Evolutionary conservation across 257 asterid genomes (phyloP).

Genomic region (Orobanche coerulescens): DNA sequence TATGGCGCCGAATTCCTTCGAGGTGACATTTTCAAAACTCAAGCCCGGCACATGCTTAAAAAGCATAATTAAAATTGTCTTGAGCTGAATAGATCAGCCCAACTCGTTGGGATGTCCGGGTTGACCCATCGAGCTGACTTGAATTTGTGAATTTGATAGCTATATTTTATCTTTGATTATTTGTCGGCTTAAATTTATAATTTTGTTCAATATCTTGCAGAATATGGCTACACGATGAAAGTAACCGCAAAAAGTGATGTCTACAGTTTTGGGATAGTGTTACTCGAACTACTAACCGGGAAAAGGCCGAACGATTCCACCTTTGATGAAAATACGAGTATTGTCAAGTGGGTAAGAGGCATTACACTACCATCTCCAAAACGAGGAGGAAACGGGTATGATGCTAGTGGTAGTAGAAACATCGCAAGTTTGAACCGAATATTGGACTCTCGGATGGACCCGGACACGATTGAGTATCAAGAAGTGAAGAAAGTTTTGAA

Average conservation of each 20-base stretch:
- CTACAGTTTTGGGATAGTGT: constrained; percentile 65
- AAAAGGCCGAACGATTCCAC: constrained; percentile 45
- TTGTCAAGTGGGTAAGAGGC: constrained; percentile 56
- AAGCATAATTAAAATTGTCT: too few relatives aligned
- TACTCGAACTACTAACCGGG: constrained; percentile 58
- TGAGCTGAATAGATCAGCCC: too few relatives aligned
- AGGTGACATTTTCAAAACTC: too few relatives aligned
- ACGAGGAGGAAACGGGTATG: constrained; percentile 2
- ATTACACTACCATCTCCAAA: constrained; percentile 29
- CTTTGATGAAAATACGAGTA: constrained; percentile 49
- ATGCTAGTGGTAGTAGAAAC: neutral
- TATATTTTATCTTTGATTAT: too few relatives aligned
- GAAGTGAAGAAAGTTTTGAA: constrained; percentile 46
- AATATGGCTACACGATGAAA: constrained; percentile 56
- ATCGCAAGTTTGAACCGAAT: constrained; percentile 29
- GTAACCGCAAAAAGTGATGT: constrained; percentile 77
- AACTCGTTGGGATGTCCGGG: too few relatives aligned
- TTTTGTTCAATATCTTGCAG: constrained; percentile 25
- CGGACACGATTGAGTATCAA: constrained; percentile 21
- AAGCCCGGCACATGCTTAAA: too few relatives aligned
- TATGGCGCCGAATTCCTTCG: too few relatives aligned
- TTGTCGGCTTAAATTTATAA: too few relatives aligned
- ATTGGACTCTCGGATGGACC: constrained; percentile 44
- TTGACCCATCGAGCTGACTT: too few relatives aligned
- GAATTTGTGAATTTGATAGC: too few relatives aligned